phyloP scores from a whole-genome alignment of 1,284 basidiomycete genomes.

The Cutaneotrichosporon dermatis region DNA sequence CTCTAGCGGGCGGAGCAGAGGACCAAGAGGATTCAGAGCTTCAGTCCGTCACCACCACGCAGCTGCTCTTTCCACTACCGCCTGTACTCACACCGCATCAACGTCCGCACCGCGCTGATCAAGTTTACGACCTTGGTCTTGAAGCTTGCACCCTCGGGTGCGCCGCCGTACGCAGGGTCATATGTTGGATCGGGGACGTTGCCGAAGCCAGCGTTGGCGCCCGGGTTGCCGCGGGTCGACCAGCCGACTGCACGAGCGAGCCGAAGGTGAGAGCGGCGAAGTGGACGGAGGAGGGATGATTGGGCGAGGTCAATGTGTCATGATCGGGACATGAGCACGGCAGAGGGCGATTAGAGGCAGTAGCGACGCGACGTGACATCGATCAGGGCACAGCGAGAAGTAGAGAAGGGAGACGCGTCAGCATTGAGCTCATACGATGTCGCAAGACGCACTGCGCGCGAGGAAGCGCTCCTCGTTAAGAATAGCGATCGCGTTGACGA shows the following conservation, averaged over 20 bases:
- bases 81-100: slow-evolving; percentile 76
- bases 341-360: too few relatives aligned
- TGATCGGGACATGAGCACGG: slow-evolving; percentile 4
- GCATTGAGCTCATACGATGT: too few relatives aligned
- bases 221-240: slow-evolving; percentile 62
- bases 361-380: too few relatives aligned
- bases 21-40: too few relatives aligned
- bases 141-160: slow-evolving; percentile 59
- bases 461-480: slow-evolving; percentile 93
- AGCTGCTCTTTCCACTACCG: background rate
- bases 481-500: slow-evolving; percentile 90
- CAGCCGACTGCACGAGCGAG: slow-evolving; percentile 69
- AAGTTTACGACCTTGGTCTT: slow-evolving; percentile 85
- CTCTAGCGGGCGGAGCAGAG: too few relatives aligned
- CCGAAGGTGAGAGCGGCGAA: background rate
- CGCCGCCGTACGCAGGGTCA: slow-evolving; percentile 49
- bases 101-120: slow-evolving; percentile 85
- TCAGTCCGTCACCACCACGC: too few relatives aligned
- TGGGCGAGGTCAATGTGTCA: too few relatives aligned
- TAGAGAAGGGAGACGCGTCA: too few relatives aligned
- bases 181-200: slow-evolving; percentile 36
- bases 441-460: slow-evolving; percentile 67
- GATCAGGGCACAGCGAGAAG: too few relatives aligned
- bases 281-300: background rate
- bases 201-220: slow-evolving; percentile 44